phyloP scores from a whole-genome alignment of 2,329 filamentous ascomycete species.

The Aureobasidium subglaciale region DNA sequence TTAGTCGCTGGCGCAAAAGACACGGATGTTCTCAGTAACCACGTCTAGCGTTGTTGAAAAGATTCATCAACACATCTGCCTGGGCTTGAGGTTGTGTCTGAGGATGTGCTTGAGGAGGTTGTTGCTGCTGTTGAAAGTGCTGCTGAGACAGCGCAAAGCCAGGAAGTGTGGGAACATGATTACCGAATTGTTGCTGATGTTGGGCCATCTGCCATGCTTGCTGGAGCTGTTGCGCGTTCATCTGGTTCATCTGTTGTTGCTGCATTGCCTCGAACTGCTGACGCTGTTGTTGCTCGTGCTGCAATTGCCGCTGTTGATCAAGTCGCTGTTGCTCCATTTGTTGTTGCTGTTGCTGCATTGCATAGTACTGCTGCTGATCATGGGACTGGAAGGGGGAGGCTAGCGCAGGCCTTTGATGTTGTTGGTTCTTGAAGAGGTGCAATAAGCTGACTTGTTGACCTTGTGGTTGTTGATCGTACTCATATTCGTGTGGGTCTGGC shows the following conservation, averaged over 20 bases:
- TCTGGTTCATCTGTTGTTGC: neutral
- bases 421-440: conserved; percentile 24
- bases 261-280: neutral
- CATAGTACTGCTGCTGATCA: neutral
- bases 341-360: neutral
- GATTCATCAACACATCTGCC: conserved; percentile 2
- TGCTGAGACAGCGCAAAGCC: neutral
- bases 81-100: conserved; percentile 1
- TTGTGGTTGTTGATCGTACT: conserved; percentile 18
- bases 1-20: no score
- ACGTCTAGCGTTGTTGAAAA: conserved; percentile 11
- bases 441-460: conserved; percentile 21
- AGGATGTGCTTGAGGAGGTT: neutral
- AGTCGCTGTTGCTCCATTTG: neutral
- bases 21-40: no score
- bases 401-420: conserved; percentile 8
- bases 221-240: neutral
- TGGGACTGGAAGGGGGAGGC: conserved; percentile 1
- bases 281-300: conserved; percentile 5
- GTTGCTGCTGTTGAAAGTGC: neutral
- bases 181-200: neutral
- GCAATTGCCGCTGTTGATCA: neutral
- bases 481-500: conserved; percentile 9
- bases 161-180: neutral
- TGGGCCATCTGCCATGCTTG: neutral